A percentile compares a stretch with the other conserved stretches of the same genome.
Evolutionary conservation across 768 basidiomycete species (phyloP).

Genomic region (Tulasnella calospora): DNA sequence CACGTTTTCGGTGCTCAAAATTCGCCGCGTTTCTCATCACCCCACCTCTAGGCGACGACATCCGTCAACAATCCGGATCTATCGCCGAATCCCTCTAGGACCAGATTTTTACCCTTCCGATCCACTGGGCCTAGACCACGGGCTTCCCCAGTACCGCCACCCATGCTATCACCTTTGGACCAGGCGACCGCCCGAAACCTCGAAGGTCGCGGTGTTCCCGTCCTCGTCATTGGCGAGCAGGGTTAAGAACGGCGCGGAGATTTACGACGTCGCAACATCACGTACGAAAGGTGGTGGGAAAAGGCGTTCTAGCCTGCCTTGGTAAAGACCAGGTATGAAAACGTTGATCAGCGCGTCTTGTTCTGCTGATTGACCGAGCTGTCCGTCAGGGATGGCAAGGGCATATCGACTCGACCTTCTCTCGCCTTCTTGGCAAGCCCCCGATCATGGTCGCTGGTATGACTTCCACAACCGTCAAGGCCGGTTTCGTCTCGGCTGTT

Average conservation of each 20-base stretch:
- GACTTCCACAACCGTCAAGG: slow-evolving; percentile 96
- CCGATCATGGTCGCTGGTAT: slow-evolving; percentile 99
- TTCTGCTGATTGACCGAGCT: slow-evolving; percentile 35
- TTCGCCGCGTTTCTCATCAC: no score
- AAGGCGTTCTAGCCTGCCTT: slow-evolving; percentile 80
- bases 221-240: slow-evolving; percentile 86
- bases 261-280: slow-evolving; percentile 65
- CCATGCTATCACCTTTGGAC: slow-evolving; percentile 95
- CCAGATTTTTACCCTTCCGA: no score
- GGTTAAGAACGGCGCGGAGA: slow-evolving; percentile 83
- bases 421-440: slow-evolving; percentile 90
- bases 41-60: no score
- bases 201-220: no score
- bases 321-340: slow-evolving; percentile 76
- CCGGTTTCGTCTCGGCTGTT: no score
- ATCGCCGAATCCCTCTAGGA: slow-evolving; percentile 85
- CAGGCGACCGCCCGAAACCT: slow-evolving; percentile 91
- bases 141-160: no score
- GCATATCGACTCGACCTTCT: slow-evolving; percentile 93
- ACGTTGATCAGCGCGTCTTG: not conserved
- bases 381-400: slow-evolving; percentile 67
- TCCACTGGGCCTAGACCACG: no score
- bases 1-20: slow-evolving; percentile 66
- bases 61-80: slow-evolving; percentile 59
- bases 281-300: slow-evolving; percentile 84